Evolutionary conservation across 2,329 filamentous ascomycete genomes (phyloP).

Genomic region (Fusarium incarnatum): DNA sequence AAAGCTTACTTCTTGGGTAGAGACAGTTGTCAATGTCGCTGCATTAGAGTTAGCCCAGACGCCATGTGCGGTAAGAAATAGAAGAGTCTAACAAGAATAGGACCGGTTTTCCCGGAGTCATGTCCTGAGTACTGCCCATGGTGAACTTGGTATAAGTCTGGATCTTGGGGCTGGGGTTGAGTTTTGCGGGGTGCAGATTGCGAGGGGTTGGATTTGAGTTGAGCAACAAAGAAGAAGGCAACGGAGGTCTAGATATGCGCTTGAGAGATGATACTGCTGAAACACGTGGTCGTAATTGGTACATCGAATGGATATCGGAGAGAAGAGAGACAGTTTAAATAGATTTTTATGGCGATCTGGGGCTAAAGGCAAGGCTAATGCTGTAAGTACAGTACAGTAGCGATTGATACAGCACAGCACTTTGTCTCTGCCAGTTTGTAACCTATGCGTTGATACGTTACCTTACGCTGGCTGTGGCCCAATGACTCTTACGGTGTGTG

Average conservation of each 20-base stretch:
- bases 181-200: slow-evolving; percentile 19
- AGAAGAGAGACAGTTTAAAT: slow-evolving; percentile 16
- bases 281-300: slow-evolving; percentile 42
- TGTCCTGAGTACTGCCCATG: slow-evolving; percentile 53
- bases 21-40: slow-evolving; percentile 99
- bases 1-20: slow-evolving; percentile 80
- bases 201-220: slow-evolving; percentile 29
- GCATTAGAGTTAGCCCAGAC: slow-evolving; percentile 46
- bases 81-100: slow-evolving; percentile 56
- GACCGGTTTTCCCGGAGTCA: slow-evolving; percentile 52
- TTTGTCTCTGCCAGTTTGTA: slow-evolving; percentile 19
- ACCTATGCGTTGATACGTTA: slow-evolving; percentile 19
- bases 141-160: slow-evolving; percentile 24
- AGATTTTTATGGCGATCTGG: slow-evolving; percentile 23
- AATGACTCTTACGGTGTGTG: slow-evolving; percentile 44
- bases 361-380: slow-evolving; percentile 24
- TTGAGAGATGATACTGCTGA: slow-evolving; percentile 28
- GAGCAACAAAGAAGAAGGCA: slow-evolving; percentile 21
- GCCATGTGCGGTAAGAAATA: not conserved
- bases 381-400: not conserved
- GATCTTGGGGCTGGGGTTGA: slow-evolving; percentile 13
- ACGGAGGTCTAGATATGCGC: slow-evolving; percentile 25
- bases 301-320: slow-evolving; percentile 37
- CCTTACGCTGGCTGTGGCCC: not conserved
- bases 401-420: not conserved